Percentiles rank a stretch among this genome's conserved stretches.
These are phyloP conservation scores for Pichia insulana DNA, from an alignment of 805 yeast genomes.

Conservation along the genomic window DNA sequence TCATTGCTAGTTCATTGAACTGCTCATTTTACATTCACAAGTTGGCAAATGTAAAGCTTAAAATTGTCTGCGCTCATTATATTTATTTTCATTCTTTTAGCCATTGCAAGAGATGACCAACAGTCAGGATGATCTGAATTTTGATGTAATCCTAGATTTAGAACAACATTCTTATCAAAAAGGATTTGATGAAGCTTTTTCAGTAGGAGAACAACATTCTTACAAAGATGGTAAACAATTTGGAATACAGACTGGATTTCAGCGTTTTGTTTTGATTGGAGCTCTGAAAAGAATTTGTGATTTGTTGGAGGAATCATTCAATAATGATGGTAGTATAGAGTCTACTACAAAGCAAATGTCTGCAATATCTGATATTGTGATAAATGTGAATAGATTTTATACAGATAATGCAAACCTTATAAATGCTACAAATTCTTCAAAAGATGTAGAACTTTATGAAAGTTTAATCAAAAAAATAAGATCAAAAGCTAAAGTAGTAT, in stretches of 20 bases:
- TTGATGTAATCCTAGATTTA: constrained; percentile 49
- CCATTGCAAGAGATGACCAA: too few relatives aligned
- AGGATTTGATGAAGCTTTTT: constrained; percentile 67
- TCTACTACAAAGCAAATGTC: constrained; percentile 1
- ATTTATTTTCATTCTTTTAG: too few relatives aligned
- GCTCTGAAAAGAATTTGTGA: constrained; percentile 46
- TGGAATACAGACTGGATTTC: constrained; percentile 75
- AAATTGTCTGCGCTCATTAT: too few relatives aligned
- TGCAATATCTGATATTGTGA: constrained; percentile 11
- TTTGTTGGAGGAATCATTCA: too few relatives aligned
- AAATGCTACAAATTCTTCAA: constrained; percentile 20
- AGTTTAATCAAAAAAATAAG: constrained; percentile 19
- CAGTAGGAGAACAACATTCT: constrained; percentile 52
- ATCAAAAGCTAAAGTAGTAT: constrained; percentile 23
- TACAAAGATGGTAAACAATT: constrained; percentile 71
- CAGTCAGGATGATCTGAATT: constrained; percentile 27
- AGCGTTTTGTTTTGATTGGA: constrained; percentile 62
- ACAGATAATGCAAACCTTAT: constrained; percentile 14
- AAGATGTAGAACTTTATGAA: constrained; percentile 23
- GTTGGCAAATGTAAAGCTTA: too few relatives aligned
- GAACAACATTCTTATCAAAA: constrained; percentile 57
- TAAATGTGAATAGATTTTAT: constrained; percentile 17
- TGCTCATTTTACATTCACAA: too few relatives aligned
- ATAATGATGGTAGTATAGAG: constrained; percentile 3
- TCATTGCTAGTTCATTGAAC: too few relatives aligned